Conservation (phyloP, 2,329 filamentous ascomycete species). For the Gnomoniopsis smithogilvyi region DNA sequence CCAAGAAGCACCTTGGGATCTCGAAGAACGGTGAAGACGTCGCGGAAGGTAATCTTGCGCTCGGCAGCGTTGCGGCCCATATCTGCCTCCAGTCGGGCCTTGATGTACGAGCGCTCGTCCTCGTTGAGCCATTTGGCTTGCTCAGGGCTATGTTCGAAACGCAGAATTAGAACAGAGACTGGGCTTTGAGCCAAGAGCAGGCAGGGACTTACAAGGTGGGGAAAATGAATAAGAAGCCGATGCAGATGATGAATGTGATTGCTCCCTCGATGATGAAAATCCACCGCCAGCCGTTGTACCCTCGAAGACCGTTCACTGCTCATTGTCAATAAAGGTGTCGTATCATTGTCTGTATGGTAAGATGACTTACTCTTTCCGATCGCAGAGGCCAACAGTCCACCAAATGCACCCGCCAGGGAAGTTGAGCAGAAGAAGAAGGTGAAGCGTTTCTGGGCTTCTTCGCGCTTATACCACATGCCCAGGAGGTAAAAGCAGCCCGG, state of each 20-base stretch:
- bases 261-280: constrained; percentile 77
- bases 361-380: constrained; percentile 67
- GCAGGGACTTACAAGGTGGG: constrained; percentile 57
- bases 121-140: constrained; percentile 68
- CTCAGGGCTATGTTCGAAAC: constrained; percentile 48
- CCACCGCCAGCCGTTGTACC: constrained; percentile 75
- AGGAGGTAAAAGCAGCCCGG: constrained; percentile 64
- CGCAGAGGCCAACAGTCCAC: constrained; percentile 77
- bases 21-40: constrained; percentile 63
- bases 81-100: constrained; percentile 64
- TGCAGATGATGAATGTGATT: constrained; percentile 58
- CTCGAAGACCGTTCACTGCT: constrained; percentile 61
- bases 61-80: constrained; percentile 66
- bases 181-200: background rate
- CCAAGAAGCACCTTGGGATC: constrained; percentile 73
- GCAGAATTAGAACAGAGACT: constrained; percentile 1
- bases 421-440: constrained; percentile 90
- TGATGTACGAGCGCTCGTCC: constrained; percentile 67
- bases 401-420: constrained; percentile 78
- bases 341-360: background rate
- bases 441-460: constrained; percentile 87
- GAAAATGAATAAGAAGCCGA: constrained; percentile 66
- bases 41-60: constrained; percentile 54
- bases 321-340: background rate
- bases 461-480: constrained; percentile 85